These are phyloP conservation scores for Pleurotus sapidus DNA, from an alignment of 768 basidiomycete species.

Conservation along the genomic window DNA sequence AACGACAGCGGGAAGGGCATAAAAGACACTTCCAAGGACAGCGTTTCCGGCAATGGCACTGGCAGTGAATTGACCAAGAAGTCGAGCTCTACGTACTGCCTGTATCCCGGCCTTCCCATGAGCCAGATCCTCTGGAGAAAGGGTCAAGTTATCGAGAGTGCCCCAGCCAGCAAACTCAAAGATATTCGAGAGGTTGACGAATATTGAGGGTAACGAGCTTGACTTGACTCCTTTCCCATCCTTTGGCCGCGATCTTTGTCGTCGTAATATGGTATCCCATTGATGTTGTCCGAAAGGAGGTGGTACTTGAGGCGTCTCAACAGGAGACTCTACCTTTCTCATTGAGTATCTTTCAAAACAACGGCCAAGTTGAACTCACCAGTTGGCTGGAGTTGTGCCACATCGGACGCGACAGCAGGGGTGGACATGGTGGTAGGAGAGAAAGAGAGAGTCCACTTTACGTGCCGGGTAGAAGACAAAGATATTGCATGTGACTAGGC, in stretches of 20 bases:
- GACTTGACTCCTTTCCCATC: slow-evolving; percentile 41
- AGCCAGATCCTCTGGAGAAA: slow-evolving; percentile 39
- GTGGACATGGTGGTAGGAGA: too few relatives aligned
- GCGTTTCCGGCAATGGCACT: slow-evolving; percentile 68
- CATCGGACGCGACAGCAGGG: too few relatives aligned
- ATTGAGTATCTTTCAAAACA: too few relatives aligned
- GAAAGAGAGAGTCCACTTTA: too few relatives aligned
- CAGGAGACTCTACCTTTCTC: too few relatives aligned
- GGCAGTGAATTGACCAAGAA: slow-evolving; percentile 63
- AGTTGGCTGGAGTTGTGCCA: too few relatives aligned
- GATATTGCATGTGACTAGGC: too few relatives aligned
- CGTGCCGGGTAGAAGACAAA: too few relatives aligned
- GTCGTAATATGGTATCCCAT: slow-evolving; percentile 55
- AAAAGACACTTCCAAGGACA: slow-evolving; percentile 66
- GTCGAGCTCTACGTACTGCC: slow-evolving; percentile 26
- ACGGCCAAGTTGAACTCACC: too few relatives aligned
- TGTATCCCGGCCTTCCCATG: slow-evolving; percentile 29
- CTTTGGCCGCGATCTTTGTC: slow-evolving; percentile 49
- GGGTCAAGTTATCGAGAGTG: slow-evolving; percentile 40
- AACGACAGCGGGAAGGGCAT: slow-evolving; percentile 65
- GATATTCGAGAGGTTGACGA: slow-evolving; percentile 56
- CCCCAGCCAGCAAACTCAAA: slow-evolving; percentile 80
- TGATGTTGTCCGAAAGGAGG: slow-evolving; percentile 46
- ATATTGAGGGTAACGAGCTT: slow-evolving; percentile 50
- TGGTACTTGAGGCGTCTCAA: slow-evolving; percentile 14